These are phyloP conservation scores for Candida khao-thaluensis DNA, from an alignment of 805 yeast species.

Conservation along the genomic window DNA sequence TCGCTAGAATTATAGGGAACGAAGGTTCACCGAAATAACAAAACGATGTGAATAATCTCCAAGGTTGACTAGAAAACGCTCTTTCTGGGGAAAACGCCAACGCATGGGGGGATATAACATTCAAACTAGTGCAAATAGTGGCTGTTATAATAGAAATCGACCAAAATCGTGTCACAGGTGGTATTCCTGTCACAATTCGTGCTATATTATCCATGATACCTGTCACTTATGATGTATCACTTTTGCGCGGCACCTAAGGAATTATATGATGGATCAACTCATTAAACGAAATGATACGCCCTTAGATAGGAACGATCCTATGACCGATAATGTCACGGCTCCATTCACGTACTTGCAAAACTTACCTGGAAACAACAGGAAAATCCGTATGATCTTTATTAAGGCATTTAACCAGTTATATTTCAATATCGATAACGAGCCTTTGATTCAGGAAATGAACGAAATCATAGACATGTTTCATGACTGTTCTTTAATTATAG, in stretches of 20 bases:
- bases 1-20: constrained; percentile 6
- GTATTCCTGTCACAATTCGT: constrained; percentile 15
- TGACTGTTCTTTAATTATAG: constrained; percentile 49
- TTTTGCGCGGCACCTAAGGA: too few species aligned
- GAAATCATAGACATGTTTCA: constrained; percentile 35
- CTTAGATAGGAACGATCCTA: constrained; percentile 12
- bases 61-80: constrained; percentile 31
- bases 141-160: constrained; percentile 22
- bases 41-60: constrained; percentile 38
- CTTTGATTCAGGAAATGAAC: constrained; percentile 25
- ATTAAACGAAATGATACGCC: constrained; percentile 13
- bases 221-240: too few species aligned
- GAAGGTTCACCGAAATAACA: constrained; percentile 27
- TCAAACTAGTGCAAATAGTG: constrained; percentile 19
- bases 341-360: constrained; percentile 33
- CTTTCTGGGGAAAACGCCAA: constrained; percentile 28
- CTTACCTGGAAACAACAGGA: constrained; percentile 35
- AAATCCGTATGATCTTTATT: constrained; percentile 29
- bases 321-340: constrained; percentile 16
- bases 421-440: constrained; percentile 26
- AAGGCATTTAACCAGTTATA: constrained; percentile 34
- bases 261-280: constrained; percentile 8
- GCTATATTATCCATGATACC: constrained; percentile 13
- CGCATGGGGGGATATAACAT: constrained; percentile 18
- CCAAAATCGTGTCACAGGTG: constrained; percentile 30